Conservation (phyloP, 495 filamentous ascomycete genomes). For the Xanthoparmelia taractica region DNA sequence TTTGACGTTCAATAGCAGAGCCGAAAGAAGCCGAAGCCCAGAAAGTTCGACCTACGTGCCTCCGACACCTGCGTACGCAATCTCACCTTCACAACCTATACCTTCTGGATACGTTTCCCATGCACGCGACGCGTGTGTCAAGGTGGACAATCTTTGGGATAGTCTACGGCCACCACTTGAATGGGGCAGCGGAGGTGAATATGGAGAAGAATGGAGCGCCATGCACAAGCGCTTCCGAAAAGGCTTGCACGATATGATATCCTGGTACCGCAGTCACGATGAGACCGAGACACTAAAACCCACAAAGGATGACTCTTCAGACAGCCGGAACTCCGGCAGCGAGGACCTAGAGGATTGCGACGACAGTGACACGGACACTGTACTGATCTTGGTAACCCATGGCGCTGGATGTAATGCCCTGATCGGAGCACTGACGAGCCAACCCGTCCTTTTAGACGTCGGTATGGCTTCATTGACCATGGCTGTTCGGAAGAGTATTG, state of each 20-base stretch:
- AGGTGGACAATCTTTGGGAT: conserved; percentile 91
- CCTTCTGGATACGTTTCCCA: conserved; percentile 83
- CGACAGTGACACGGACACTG: conserved; percentile 56
- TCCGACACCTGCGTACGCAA: conserved; percentile 74
- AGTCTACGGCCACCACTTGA: conserved; percentile 66
- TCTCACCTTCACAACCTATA: conserved; percentile 71
- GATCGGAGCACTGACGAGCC: conserved; percentile 80
- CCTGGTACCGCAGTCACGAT: conserved; percentile 67
- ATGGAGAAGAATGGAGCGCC: conserved; percentile 86
- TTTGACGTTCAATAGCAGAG: conserved; percentile 7
- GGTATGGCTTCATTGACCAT: conserved; percentile 85
- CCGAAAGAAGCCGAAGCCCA: conserved; percentile 8
- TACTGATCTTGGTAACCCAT: conserved; percentile 90
- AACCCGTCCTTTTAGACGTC: conserved; percentile 83
- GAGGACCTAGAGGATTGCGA: conserved; percentile 26
- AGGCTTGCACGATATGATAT: conserved; percentile 65
- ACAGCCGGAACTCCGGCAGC: conserved; percentile 14
- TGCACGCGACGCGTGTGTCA: conserved; percentile 80
- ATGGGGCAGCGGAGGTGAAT: conserved; percentile 82
- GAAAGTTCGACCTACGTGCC: conserved; percentile 50
- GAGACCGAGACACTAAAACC: conserved; percentile 34
- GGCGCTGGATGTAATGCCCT: conserved; percentile 97
- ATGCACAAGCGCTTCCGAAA: conserved; percentile 87
- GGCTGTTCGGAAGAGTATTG: conserved; percentile 60
- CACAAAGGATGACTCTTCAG: conserved; percentile 26